Base-by-base conservation (phyloP, 2,329 filamentous ascomycete species). In the Lojkania enalia region DNA sequence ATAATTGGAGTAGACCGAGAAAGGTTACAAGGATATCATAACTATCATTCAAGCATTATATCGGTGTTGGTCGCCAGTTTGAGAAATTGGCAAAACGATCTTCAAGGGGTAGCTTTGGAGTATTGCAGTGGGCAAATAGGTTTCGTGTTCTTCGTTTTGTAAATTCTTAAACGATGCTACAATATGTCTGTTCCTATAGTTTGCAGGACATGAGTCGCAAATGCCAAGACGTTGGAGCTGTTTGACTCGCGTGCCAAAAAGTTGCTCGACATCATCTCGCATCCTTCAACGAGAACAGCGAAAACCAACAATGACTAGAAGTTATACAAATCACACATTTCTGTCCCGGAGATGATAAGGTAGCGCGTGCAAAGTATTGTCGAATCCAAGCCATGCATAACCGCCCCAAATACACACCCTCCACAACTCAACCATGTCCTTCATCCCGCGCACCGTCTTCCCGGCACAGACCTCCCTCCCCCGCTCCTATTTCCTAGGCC, bases 401-500 rank as follows among this genome's bases (percentile, higher is more conserved):
- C 7, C 30, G 7, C 14, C 6, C 30, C 30, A 15, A 33, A 15
- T 15, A 15, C n/a, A n/a, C n/a, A 19, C 45, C 21, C 30, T 39
- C 15, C 39, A 39, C 42, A 45, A 46, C 42, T 41, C 39, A 52
- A 59, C 60, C 48, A 64, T 66, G 68, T 55, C 64, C 69, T 59
- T 97, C 72, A 70, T 86, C 31, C 89, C 94, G 19, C 88, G 92
- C 58, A 69, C 76, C 54, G 72, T 75, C 41, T 97, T 95, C 70
- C 83, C 86, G 29, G 75, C 84, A 32, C 86, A 92, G 60, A 75
- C 78, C 42, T 87, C 85, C 40, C 85, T 97, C 49, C 86, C 88
- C 29, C 85, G 89, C 54, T 94, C 92, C 47, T 99, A 97, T 74
- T 99, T 89, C 74, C 80, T 97, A 35, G 94, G 94, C 51, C 94